Evolutionary conservation across 139 green algal genomes (phyloP), one percentile per base, ranked within the genome.

Genomic region (Chlamydomonas eustigma): DNA sequence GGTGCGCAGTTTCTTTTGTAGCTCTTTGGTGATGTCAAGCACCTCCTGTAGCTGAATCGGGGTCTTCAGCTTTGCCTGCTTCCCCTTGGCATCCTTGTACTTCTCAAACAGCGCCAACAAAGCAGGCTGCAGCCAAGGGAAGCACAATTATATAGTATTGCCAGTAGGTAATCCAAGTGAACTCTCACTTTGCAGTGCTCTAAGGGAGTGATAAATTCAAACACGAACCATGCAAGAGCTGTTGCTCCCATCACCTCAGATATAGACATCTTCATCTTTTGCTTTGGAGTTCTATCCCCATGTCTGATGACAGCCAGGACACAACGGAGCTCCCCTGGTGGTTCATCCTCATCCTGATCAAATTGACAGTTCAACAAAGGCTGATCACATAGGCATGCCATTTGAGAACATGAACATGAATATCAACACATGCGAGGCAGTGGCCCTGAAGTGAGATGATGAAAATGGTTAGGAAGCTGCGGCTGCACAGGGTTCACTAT

Each of bases 61-160:
- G 65, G 79, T 96, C 87, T 99, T 99, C n/a, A 99, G 88, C 89
- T 98, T 99, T 66, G 96, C 96, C 85, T 87, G 88, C 80, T 94
- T 94, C 78, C 92, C 92, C 85, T 97, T 97, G 76, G 68, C 65
- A 78, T 97, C 91, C 80, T 94, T 89, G 84, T 97, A 81, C 82
- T 90, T 91, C 36, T 89, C 58, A 68, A 97, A 91, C 71, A 99
- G 87, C 18, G 87, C 88, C 75, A 99, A 84, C 66, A 98, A 83
- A 2, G 73, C 35, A 28, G 73, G 73, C 73, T 78, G 73, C 50
- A 50, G 71, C 12, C 39, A 34, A 32, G 50, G 65, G n/a, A n/a
- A n/a, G n/a, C n/a, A n/a, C n/a, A n/a, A n/a, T n/a, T n/a, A n/a
- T n/a, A n/a, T n/a, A n/a, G n/a, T n/a, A n/a, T n/a, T n/a, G n/a